Evolutionary conservation across 805 yeast species (phyloP), one percentile per base, ranked within the genome.

Genomic region (Ogataea trehaloabstinens): DNA sequence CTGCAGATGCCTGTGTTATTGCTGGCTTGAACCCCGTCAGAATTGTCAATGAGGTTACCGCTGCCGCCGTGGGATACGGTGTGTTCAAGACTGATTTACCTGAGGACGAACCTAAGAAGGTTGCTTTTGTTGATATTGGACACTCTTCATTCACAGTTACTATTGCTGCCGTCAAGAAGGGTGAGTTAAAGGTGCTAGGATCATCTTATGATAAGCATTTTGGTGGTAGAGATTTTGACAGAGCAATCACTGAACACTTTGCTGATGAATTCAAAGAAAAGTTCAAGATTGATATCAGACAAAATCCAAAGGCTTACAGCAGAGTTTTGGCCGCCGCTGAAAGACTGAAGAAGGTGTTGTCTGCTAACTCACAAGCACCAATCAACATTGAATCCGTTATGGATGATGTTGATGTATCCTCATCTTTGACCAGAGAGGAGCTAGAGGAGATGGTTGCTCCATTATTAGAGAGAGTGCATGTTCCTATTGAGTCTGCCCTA

Each of bases 21-120:
- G 98, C 99, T 44, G 96, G 96, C 49, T 77, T 93, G 61, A 93
- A 93, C 81, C 98, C 99, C 45, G 97, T 93, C 44, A 86, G 99
- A 78, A 81, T 93, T 49, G 95, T 93, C 55, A 93, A 93, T 67
- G 99, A 93, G 66, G 83, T 86, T 52, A 90, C 98, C 42, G 98
- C 99, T 45, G 99, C 99, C 46, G 98, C 97, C 58, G 96, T 93
- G 51, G 95, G 97, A 56, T 95, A 93, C 73, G 99, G 99, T 75
- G 96, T 93, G 45, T 93, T 93, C 84, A 90, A 93, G 79, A 78
- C 85, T 51, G 97, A 91, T 62, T 76, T 93, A 58, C 96, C 98
- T 58, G 98, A 89, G 67, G 95, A 87, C 57, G 85, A 83, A 66
- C 83, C 90, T 60, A 82, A 85, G 72, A 84, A 78, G 60, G 85